Evolutionary conservation across 805 yeast species (phyloP).

Genomic region (Candida boleticola): DNA sequence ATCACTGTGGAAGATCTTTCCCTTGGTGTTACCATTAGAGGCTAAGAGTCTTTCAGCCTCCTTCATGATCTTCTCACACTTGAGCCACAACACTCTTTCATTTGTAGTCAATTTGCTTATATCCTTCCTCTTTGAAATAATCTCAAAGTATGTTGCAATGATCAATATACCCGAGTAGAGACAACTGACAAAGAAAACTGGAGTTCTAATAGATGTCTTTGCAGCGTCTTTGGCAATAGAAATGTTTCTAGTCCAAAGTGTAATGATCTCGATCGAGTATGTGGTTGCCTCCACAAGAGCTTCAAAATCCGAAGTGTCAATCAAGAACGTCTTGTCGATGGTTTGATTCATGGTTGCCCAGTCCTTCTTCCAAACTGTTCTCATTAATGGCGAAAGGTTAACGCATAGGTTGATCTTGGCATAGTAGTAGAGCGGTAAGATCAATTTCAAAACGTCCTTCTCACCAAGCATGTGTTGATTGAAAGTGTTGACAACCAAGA

Average conservation of each 20-base stretch:
- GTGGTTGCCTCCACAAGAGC: constrained; percentile 62
- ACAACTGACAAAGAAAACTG: constrained; percentile 72
- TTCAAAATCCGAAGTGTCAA: constrained; percentile 44
- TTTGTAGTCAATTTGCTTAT: constrained; percentile 34
- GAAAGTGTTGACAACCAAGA: constrained; percentile 50
- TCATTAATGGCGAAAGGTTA: constrained; percentile 58
- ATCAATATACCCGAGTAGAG: constrained; percentile 61
- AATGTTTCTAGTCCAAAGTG: constrained; percentile 72
- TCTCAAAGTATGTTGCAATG: constrained; percentile 36
- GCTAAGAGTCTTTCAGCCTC: constrained; percentile 59
- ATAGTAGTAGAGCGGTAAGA: constrained; percentile 63
- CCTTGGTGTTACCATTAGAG: constrained; percentile 15
- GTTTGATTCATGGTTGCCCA: constrained; percentile 64
- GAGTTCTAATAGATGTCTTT: constrained; percentile 67
- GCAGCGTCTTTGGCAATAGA: constrained; percentile 63
- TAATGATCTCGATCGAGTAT: constrained; percentile 56
- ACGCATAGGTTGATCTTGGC: constrained; percentile 67
- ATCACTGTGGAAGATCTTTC: constrained; percentile 49
- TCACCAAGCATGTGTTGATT: constrained; percentile 48
- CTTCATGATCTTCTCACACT: constrained; percentile 57
- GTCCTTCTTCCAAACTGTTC: constrained; percentile 60
- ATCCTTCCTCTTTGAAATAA: constrained; percentile 9
- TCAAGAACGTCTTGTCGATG: constrained; percentile 36
- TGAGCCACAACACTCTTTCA: constrained; percentile 66
- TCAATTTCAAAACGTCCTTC: constrained; percentile 58